phyloP scores from a whole-genome alignment of 176 grass and related monocot species.

The Canna indica region DNA sequence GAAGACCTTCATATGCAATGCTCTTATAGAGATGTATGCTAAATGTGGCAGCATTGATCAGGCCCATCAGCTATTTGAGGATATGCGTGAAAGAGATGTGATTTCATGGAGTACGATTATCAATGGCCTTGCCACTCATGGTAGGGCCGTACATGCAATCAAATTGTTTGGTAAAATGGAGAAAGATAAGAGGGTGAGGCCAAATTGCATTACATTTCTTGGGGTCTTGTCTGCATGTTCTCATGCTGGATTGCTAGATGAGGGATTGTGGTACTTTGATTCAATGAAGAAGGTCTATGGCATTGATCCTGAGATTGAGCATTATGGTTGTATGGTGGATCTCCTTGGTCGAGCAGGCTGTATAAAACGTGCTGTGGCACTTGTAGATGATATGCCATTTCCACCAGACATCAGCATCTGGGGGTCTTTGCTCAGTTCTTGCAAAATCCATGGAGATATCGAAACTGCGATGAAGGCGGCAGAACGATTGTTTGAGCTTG shows the following conservation, averaged over 20 bases:
- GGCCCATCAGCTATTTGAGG: conserved; percentile 35
- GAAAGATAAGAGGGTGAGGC: conserved; percentile 22
- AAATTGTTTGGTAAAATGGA: conserved; percentile 40
- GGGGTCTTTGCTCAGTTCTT: conserved; percentile 53
- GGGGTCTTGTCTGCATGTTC: conserved; percentile 53
- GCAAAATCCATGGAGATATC: conserved; percentile 38
- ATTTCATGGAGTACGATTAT: conserved; percentile 60
- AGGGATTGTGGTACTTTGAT: conserved; percentile 39
- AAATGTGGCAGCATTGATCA: conserved; percentile 55
- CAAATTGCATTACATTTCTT: conserved; percentile 44
- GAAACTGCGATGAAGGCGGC: conserved; percentile 26
- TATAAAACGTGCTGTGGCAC: conserved; percentile 12
- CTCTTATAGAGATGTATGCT: conserved; percentile 55
- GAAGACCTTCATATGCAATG: conserved; percentile 37
- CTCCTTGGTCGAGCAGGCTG: conserved; percentile 38
- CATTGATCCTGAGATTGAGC: conserved; percentile 36
- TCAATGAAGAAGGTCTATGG: conserved; percentile 27
- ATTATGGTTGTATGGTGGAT: conserved; percentile 51
- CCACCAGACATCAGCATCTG: conserved; percentile 39
- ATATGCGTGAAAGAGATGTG: conserved; percentile 37
- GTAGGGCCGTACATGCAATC: conserved; percentile 35
- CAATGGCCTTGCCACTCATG: conserved; percentile 33
- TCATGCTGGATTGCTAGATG: conserved; percentile 41
- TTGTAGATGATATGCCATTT: conserved; percentile 31
- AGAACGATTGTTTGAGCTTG: conserved; percentile 34